These are phyloP conservation scores for Micractinium sp. DNA, from an alignment of 139 green algal species.

Conservation along the genomic window DNA sequence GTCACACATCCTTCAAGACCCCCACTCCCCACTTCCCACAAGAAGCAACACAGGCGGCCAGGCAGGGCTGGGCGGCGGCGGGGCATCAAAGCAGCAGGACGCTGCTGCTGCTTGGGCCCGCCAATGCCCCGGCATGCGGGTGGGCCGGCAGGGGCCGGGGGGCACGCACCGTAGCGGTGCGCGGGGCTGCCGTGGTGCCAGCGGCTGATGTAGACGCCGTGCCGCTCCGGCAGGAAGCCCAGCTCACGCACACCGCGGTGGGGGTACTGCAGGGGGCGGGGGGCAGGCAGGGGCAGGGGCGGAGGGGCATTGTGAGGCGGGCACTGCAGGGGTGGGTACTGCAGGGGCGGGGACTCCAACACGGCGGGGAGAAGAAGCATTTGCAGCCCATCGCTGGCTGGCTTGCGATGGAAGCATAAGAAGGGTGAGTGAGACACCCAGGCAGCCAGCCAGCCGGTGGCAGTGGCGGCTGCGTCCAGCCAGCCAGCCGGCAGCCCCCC, in stretches of 20 bases:
- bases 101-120: no score
- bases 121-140: no score
- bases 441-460: no score
- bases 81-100: no score
- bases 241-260: conserved; percentile 82
- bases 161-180: conserved; percentile 71
- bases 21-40: no score
- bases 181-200: conserved; percentile 91
- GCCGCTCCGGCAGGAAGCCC: conserved; percentile 74
- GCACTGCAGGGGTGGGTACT: neutral
- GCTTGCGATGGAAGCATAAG: neutral
- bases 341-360: neutral
- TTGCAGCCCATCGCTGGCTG: neutral
- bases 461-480: no score
- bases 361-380: neutral
- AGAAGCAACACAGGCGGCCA: no score
- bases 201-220: conserved; percentile 66
- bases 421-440: neutral
- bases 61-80: no score
- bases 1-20: no score
- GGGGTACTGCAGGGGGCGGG: conserved; percentile 57
- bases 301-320: neutral
- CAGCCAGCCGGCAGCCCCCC: no score
- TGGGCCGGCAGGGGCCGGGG: no score
- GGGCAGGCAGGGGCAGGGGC: neutral